Conservation (phyloP, 2,329 filamentous ascomycete species). For the Aspergillus ruber region DNA sequence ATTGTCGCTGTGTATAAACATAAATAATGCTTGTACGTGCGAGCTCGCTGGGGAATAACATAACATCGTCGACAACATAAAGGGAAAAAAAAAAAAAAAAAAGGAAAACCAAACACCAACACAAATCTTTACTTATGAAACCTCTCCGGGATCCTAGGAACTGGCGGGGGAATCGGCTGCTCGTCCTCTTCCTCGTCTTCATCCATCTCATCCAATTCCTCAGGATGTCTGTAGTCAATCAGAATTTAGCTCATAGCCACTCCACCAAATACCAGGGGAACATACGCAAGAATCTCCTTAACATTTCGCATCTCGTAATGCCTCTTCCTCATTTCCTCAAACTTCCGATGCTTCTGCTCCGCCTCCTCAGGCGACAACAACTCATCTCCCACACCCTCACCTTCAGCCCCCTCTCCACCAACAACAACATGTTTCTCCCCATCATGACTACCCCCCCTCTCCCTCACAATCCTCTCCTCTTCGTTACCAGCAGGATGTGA, state of each 20-base stretch:
- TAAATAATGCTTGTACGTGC: neutral
- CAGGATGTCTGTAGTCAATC: constrained; percentile 49
- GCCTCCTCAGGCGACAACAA: constrained; percentile 64
- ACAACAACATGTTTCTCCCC: constrained; percentile 76
- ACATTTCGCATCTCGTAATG: constrained; percentile 99
- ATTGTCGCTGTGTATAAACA: neutral
- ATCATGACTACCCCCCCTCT: constrained; percentile 35
- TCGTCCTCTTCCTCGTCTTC: constrained; percentile 49
- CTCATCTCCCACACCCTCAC: constrained; percentile 30
- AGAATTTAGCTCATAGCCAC: constrained; percentile 5
- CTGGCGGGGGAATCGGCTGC: constrained; percentile 18
- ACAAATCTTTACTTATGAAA: constrained; percentile 21
- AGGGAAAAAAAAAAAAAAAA: neutral
- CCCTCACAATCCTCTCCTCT: constrained; percentile 40
- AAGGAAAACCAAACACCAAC: neutral
- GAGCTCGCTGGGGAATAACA: constrained; percentile 17
- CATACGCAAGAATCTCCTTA: constrained; percentile 73
- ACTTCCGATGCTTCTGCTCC: constrained; percentile 81
- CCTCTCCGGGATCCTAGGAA: constrained; percentile 28
- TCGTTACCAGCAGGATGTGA: constrained; percentile 42
- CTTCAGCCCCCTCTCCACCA: constrained; percentile 40
- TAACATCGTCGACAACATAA: neutral
- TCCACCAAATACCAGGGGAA: constrained; percentile 8
- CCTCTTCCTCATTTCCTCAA: constrained; percentile 86
- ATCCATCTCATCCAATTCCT: constrained; percentile 55